phyloP scores from a whole-genome alignment of 106 monocot genomes.

The Alisma plantagoaquatica region DNA sequence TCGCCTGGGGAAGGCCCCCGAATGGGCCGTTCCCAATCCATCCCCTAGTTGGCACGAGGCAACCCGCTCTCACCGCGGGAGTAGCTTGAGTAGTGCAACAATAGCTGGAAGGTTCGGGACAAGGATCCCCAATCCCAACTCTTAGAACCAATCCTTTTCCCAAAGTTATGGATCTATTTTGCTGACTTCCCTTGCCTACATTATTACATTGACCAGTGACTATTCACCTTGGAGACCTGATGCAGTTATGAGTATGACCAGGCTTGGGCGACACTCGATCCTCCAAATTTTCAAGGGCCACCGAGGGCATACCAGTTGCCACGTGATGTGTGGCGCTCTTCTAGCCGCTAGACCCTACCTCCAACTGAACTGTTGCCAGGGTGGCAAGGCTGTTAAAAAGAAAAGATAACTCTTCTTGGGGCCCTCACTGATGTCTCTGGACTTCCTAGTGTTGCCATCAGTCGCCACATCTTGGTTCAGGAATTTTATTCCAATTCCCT shows the following conservation, averaged over 20 bases:
- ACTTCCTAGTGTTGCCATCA: constrained; percentile 8
- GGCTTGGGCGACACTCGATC: background rate
- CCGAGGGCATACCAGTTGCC: constrained; percentile 8
- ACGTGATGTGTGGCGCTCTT: constrained; percentile 11
- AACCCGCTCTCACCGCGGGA: constrained; percentile 14
- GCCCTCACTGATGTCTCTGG: constrained; percentile 11
- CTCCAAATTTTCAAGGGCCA: background rate
- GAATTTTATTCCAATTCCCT: background rate
- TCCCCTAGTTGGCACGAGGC: constrained; percentile 1
- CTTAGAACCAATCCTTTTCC: constrained; percentile 12
- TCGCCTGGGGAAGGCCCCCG: background rate
- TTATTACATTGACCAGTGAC: constrained; percentile 4
- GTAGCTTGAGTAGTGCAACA: constrained; percentile 20
- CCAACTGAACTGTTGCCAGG: constrained; percentile 7
- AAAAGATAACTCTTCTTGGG: constrained; percentile 14
- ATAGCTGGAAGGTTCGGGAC: constrained; percentile 11
- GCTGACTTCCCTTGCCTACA: constrained; percentile 17
- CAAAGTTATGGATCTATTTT: constrained; percentile 12
- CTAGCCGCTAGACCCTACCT: constrained; percentile 13
- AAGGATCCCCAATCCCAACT: constrained; percentile 6
- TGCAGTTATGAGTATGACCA: background rate
- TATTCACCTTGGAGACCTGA: background rate
- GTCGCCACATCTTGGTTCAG: background rate
- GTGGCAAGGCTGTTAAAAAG: constrained; percentile 5
- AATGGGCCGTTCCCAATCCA: constrained; percentile 4